Evolutionary conservation across 2,329 filamentous ascomycete species (phyloP).

Genomic region (Aspergillus melleus): DNA sequence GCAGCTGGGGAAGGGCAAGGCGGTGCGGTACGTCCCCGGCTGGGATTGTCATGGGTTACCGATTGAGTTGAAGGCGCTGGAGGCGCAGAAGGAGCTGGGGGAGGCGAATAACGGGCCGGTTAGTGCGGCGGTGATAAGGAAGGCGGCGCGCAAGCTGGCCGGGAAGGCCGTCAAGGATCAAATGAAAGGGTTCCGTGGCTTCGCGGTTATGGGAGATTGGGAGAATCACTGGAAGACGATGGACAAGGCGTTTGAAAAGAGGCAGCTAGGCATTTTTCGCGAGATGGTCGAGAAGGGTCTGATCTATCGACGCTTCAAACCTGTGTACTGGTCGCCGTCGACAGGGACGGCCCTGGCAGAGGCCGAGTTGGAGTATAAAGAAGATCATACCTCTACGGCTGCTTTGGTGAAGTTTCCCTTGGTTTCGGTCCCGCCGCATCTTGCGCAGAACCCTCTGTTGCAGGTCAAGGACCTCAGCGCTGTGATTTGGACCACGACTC

Average conservation of each 20-base stretch:
- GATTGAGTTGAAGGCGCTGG: constrained; percentile 93
- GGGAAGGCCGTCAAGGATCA: constrained; percentile 58
- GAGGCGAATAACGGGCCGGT: constrained; percentile 24
- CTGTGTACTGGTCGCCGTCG: constrained; percentile 68
- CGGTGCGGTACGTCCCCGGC: constrained; percentile 80
- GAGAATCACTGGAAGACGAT: constrained; percentile 63
- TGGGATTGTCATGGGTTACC: constrained; percentile 98
- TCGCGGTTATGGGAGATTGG: constrained; percentile 67
- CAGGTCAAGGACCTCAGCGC: constrained; percentile 62
- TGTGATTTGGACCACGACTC: constrained; percentile 98
- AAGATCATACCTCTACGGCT: constrained; percentile 59
- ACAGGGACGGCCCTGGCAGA: constrained; percentile 64
- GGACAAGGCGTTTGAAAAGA: constrained; percentile 61
- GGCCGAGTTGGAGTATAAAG: constrained; percentile 65
- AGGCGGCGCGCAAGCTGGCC: constrained; percentile 57
- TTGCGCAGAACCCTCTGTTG: constrained; percentile 43
- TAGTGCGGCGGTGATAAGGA: constrained; percentile 51
- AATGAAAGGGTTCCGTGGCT: constrained; percentile 59
- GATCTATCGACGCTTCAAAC: constrained; percentile 63
- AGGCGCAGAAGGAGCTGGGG: constrained; percentile 48
- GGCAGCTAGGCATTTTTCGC: constrained; percentile 60
- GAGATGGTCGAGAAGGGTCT: constrained; percentile 63
- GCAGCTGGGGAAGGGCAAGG: constrained; percentile 73
- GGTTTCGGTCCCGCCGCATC: constrained; percentile 43
- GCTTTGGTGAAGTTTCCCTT: constrained; percentile 77